Percentiles rank a stretch among this genome's conserved stretches.
phyloP scores from a whole-genome alignment of 2,329 filamentous ascomycete genomes.

The Canariomyces notabilis region DNA sequence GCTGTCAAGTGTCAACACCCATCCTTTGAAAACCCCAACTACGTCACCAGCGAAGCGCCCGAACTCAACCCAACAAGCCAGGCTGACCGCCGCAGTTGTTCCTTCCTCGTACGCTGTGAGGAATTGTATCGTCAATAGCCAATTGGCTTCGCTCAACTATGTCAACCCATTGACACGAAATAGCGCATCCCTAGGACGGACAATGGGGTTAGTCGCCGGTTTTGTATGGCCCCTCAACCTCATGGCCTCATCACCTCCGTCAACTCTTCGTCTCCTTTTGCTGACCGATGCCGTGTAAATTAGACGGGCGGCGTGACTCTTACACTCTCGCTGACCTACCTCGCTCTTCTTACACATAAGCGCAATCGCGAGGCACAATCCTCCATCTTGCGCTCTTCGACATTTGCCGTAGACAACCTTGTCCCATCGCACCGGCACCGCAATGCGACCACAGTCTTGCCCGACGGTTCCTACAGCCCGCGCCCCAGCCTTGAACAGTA shows the following conservation, averaged over 20 bases:
- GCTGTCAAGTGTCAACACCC: not conserved
- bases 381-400: slow-evolving; percentile 52
- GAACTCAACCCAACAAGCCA: too few relatives aligned
- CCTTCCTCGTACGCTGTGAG: not conserved
- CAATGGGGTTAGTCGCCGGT: slow-evolving; percentile 69
- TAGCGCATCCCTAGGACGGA: slow-evolving; percentile 10
- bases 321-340: slow-evolving; percentile 67
- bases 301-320: slow-evolving; percentile 73
- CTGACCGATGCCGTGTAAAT: too few relatives aligned
- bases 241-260: not conserved
- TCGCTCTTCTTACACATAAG: slow-evolving; percentile 65
- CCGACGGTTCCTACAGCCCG: slow-evolving; percentile 26
- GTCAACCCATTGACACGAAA: slow-evolving; percentile 11
- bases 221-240: slow-evolving; percentile 52
- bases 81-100: not conserved
- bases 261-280: not conserved
- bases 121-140: not conserved
- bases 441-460: slow-evolving; percentile 25
- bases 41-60: slow-evolving; percentile 8
- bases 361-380: slow-evolving; percentile 59
- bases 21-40: not conserved
- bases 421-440: slow-evolving; percentile 11
- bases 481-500: slow-evolving; percentile 40
- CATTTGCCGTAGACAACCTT: slow-evolving; percentile 48
- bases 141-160: slow-evolving; percentile 9